Evolutionary conservation across 768 basidiomycete genomes (phyloP).

Genomic region (Pleurotus tuoliensis): DNA sequence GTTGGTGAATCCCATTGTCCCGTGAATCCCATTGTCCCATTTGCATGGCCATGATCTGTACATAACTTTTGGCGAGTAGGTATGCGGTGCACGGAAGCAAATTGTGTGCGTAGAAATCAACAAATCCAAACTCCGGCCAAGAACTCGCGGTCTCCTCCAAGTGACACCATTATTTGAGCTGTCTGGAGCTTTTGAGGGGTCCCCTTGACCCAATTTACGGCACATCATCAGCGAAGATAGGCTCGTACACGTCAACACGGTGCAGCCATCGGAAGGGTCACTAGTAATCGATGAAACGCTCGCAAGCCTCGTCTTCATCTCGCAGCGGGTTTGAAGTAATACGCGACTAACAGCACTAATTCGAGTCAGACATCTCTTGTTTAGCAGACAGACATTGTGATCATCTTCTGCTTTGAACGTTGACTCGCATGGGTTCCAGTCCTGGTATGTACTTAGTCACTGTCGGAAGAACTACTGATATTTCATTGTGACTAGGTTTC

Average conservation of each 20-base stretch:
- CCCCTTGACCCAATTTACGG: conserved; percentile 7
- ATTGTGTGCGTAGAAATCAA: not conserved
- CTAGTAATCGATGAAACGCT: not conserved
- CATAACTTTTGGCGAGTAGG: too few species aligned
- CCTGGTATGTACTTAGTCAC: too few species aligned
- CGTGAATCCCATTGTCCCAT: conserved; percentile 5
- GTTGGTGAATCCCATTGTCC: conserved; percentile 4
- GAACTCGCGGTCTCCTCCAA: not conserved
- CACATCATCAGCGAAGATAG: not conserved
- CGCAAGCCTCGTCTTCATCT: too few species aligned
- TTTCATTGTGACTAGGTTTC: too few species aligned
- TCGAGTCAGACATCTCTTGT: too few species aligned
- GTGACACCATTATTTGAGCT: not conserved
- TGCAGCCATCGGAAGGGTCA: not conserved
- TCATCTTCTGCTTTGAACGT: too few species aligned
- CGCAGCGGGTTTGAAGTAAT: too few species aligned
- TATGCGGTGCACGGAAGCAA: conserved; percentile 1
- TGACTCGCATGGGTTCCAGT: too few species aligned
- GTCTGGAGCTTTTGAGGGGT: not conserved
- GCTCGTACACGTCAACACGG: conserved; percentile 5
- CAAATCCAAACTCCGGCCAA: not conserved
- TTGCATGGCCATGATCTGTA: not conserved
- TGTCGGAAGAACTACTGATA: too few species aligned
- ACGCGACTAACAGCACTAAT: too few species aligned
- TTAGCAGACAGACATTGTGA: too few species aligned